Evolutionary conservation across 23 red algal genomes (phyloP).

Genomic region (Chondrus crispus): DNA sequence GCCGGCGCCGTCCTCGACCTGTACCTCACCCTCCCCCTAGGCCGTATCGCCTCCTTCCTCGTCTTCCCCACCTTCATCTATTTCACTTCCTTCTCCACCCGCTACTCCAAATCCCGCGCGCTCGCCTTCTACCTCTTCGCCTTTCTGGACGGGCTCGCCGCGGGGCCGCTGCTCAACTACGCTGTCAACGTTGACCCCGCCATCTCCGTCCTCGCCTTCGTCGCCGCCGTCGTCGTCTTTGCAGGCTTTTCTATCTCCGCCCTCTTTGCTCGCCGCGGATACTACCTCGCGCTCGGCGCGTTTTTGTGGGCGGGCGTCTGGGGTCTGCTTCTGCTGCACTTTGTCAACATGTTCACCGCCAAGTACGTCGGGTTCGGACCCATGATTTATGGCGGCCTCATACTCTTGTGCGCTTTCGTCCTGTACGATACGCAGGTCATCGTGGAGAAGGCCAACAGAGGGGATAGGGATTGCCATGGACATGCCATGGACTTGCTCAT

Average conservation of each 20-base stretch:
- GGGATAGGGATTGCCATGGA: conserved; percentile 60
- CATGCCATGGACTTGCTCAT: conserved; percentile 83
- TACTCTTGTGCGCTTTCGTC: conserved; percentile 93
- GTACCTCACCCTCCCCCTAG: background rate
- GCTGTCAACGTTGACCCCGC: conserved; percentile 48
- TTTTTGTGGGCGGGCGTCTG: conserved; percentile 59
- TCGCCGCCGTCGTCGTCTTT: conserved; percentile 68
- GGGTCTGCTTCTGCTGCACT: conserved; percentile 30
- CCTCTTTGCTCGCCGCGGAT: conserved; percentile 53
- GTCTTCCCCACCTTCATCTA: conserved; percentile 12
- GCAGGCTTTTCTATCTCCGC: conserved; percentile 67
- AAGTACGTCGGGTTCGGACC: background rate
- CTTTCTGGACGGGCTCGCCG: background rate
- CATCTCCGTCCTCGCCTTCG: conserved; percentile 38
- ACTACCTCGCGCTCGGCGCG: conserved; percentile 76
- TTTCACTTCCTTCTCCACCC: background rate
- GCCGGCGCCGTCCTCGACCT: background rate
- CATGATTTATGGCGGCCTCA: conserved; percentile 73
- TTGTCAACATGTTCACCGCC: conserved; percentile 31
- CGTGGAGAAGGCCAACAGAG: conserved; percentile 76
- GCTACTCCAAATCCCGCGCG: background rate
- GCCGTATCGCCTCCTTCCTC: background rate
- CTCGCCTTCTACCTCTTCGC: conserved; percentile 41
- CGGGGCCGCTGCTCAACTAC: conserved; percentile 38
- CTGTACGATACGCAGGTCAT: conserved; percentile 93